These are phyloP conservation scores for Otatea glauca DNA, from an alignment of 176 grass and related monocot species.

Conservation along the genomic window DNA sequence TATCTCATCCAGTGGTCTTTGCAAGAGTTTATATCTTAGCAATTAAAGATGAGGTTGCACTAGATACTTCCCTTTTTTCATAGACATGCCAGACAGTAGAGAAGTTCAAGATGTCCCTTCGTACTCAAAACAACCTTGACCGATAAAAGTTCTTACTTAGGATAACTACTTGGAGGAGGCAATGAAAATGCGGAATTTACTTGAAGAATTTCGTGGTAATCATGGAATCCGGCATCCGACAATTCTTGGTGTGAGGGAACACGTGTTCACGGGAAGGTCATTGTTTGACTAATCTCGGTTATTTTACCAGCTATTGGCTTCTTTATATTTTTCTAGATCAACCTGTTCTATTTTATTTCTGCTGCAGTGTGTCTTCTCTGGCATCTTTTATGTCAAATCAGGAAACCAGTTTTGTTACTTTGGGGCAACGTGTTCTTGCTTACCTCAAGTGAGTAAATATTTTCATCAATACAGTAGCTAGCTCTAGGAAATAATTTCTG, in stretches of 20 bases:
- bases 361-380: conserved; percentile 84
- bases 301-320: conserved; percentile 37
- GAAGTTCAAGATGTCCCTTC: conserved; percentile 18
- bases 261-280: conserved; percentile 98
- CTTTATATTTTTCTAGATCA: conserved; percentile 27
- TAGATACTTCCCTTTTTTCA: neutral
- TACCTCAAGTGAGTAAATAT: conserved; percentile 82
- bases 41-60: neutral
- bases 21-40: neutral
- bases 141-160: conserved; percentile 47
- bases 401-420: conserved; percentile 97
- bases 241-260: conserved; percentile 94
- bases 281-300: conserved; percentile 35
- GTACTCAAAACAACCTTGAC: conserved; percentile 10
- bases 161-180: conserved; percentile 98
- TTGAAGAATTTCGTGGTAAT: conserved; percentile 83
- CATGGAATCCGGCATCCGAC: conserved; percentile 74
- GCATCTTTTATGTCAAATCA: conserved; percentile 99
- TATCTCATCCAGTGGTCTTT: neutral
- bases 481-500: conserved; percentile 32
- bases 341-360: conserved; percentile 34
- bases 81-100: neutral
- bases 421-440: conserved; percentile 95
- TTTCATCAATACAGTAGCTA: conserved; percentile 35
- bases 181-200: conserved; percentile 98